Base-by-base conservation (phyloP, 1,284 basidiomycete species). In the Trametes sp. region DNA sequence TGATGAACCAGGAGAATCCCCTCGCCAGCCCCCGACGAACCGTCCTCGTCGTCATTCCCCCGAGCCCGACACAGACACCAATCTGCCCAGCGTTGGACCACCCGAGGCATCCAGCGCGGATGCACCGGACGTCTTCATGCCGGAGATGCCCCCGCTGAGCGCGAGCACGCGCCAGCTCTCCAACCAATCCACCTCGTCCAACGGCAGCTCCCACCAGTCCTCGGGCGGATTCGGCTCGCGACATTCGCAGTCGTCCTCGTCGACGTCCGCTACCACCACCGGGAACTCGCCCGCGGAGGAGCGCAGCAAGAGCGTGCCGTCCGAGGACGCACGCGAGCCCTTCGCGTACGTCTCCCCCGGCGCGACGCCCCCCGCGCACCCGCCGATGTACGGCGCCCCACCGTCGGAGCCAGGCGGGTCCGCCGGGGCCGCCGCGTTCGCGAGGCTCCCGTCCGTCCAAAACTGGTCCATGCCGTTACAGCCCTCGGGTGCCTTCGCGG, bases 11-110 rank as follows among this genome's bases (percentile, higher is more conserved):
- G 73, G 73, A 5, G 77, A 77, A 46, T 58, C 59, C 2, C 69
- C 73, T 1, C 66, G 77, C 13, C 63, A 73, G 26, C 78, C 80
- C 16, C 83, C 84, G 5, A 74, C 73, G 23, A 78, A 80, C 58
- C 78, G 81, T 29, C 79, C 82, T 45, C 81, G 84, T 36, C 59
- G 84, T 21, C 78, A 82, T 56, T 69, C 69, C 4, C 69, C 74
- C 4, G 63, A 54, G 23, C 50, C 36, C n/a, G 19, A 42, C 14
- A 23, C 31, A 16, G 24, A n/a, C 23, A 23, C 35, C 24, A 4
- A n/a, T n/a, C n/a, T n/a, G n/a, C n/a, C n/a, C n/a, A n/a, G n/a
- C n/a, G n/a, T n/a, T n/a, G n/a, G n/a, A n/a, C n/a, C n/a, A n/a
- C n/a, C n/a, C n/a, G n/a, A n/a, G n/a, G n/a, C n/a, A n/a, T n/a